Conservation (phyloP, 2,329 filamentous ascomycete genomes). For the Epichloe typhina region DNA sequence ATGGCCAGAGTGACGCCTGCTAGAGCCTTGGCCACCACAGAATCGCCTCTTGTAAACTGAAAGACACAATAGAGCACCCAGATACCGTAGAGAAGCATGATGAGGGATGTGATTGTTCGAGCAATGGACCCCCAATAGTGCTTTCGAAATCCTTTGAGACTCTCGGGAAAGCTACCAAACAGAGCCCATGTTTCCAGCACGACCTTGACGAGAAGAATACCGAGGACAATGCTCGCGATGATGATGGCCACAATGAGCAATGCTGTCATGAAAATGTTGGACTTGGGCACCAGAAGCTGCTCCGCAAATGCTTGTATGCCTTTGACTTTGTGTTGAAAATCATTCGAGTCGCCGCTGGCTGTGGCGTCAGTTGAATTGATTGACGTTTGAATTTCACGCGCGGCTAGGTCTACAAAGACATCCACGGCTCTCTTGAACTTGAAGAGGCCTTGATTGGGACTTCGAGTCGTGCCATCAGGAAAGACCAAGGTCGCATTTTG, state of each 20-base stretch:
- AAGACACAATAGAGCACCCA: slow-evolving; percentile 96
- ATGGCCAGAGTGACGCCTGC: slow-evolving; percentile 68
- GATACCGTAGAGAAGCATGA: slow-evolving; percentile 82
- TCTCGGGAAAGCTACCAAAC: slow-evolving; percentile 74
- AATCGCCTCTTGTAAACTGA: slow-evolving; percentile 87
- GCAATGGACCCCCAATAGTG: slow-evolving; percentile 93
- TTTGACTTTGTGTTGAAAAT: slow-evolving; percentile 41
- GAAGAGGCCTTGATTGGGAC: slow-evolving; percentile 23
- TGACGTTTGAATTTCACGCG: slow-evolving; percentile 38
- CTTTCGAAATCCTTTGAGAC: slow-evolving; percentile 73
- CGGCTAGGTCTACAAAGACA: slow-evolving; percentile 33
- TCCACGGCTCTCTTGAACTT: slow-evolving; percentile 42
- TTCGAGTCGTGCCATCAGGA: slow-evolving; percentile 41
- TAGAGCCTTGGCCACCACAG: slow-evolving; percentile 78
- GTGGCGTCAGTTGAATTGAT: slow-evolving; percentile 24
- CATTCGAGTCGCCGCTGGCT: slow-evolving; percentile 11
- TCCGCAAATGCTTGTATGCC: slow-evolving; percentile 78
- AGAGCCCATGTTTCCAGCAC: slow-evolving; percentile 83
- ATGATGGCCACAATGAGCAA: slow-evolving; percentile 80
- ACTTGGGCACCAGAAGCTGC: slow-evolving; percentile 68
- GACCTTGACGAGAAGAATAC: slow-evolving; percentile 81
- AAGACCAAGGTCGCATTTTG: slow-evolving; percentile 65
- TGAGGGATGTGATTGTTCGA: slow-evolving; percentile 77
- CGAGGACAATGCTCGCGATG: slow-evolving; percentile 69
- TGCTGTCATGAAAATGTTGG: slow-evolving; percentile 94